Percentiles rank a stretch among this genome's conserved stretches.
Evolutionary conservation across 2,329 filamentous ascomycete genomes (phyloP).

Genomic region (Penicillium sp.): DNA sequence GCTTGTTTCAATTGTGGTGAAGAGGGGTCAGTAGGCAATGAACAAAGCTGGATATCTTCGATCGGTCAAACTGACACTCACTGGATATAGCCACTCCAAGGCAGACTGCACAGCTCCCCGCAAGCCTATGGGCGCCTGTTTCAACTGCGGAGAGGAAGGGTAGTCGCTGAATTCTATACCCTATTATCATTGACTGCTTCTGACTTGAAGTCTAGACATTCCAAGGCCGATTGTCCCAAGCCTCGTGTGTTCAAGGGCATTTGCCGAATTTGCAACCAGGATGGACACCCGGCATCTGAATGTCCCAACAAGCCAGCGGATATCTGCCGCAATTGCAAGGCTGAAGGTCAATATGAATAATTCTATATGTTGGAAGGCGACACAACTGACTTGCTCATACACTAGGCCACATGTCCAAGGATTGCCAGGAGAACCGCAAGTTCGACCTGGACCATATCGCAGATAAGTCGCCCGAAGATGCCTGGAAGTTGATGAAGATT

Average conservation of each 20-base stretch:
- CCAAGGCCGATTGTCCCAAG: constrained; percentile 42
- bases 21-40: background rate
- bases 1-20: constrained; percentile 8
- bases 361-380: background rate
- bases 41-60: background rate
- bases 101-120: constrained; percentile 45
- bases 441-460: constrained; percentile 46
- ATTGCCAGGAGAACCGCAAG: constrained; percentile 47
- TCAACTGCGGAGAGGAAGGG: constrained; percentile 46
- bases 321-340: constrained; percentile 48
- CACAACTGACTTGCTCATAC: constrained; percentile 1
- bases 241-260: constrained; percentile 48
- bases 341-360: constrained; percentile 39
- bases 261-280: constrained; percentile 47
- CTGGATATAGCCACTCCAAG: constrained; percentile 17
- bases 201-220: constrained; percentile 5
- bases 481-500: constrained; percentile 51
- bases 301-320: constrained; percentile 46
- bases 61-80: background rate
- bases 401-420: constrained; percentile 44
- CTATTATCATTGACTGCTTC: background rate
- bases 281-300: constrained; percentile 46
- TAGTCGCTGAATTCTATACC: background rate
- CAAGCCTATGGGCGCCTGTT: constrained; percentile 45
- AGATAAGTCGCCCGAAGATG: constrained; percentile 49